Conservation (phyloP, 768 basidiomycete genomes). For the Coprinopsis cinerea region DNA sequence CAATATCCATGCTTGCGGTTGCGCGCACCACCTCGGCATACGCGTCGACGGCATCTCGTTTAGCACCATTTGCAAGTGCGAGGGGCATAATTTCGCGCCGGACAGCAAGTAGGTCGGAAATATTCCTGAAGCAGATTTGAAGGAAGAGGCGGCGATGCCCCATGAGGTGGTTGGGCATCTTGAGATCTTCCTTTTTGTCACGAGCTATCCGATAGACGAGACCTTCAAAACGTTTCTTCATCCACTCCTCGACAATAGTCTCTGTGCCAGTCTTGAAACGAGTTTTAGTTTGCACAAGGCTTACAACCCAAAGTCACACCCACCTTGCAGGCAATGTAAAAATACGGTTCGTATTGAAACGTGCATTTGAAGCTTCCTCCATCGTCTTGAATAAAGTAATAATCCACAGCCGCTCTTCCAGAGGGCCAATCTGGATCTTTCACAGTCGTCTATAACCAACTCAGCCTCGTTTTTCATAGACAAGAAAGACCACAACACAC, state of each 20-base stretch:
- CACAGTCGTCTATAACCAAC: slow-evolving; percentile 69
- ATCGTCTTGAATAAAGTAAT: slow-evolving; percentile 96
- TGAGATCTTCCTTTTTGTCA: slow-evolving; percentile 87
- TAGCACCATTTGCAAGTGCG: slow-evolving; percentile 84
- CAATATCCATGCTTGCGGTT: slow-evolving; percentile 61
- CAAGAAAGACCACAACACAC: slow-evolving; percentile 39
- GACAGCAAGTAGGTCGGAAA: slow-evolving; percentile 85
- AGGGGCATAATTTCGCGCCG: slow-evolving; percentile 86
- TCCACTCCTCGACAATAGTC: slow-evolving; percentile 89
- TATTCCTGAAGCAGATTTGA: slow-evolving; percentile 85
- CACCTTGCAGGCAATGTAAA: slow-evolving; percentile 89
- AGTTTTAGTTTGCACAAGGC: slow-evolving; percentile 4
- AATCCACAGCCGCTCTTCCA: slow-evolving; percentile 90
- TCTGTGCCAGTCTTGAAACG: slow-evolving; percentile 63
- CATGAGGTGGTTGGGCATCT: slow-evolving; percentile 93
- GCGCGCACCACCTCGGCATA: slow-evolving; percentile 94
- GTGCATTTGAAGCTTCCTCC: slow-evolving; percentile 96
- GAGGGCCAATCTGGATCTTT: slow-evolving; percentile 81
- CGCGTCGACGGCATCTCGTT: slow-evolving; percentile 92
- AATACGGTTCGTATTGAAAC: slow-evolving; percentile 90
- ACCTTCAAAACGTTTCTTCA: slow-evolving; percentile 90
- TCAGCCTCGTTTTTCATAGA: no score
- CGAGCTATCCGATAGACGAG: slow-evolving; percentile 72
- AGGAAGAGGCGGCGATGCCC: slow-evolving; percentile 89
- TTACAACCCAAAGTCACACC: slow-evolving; percentile 16